Percentiles rank a stretch among this genome's conserved stretches.
Evolutionary conservation across 2,329 filamentous ascomycete species (phyloP).

Genomic region (Neonectria neomacrospora): DNA sequence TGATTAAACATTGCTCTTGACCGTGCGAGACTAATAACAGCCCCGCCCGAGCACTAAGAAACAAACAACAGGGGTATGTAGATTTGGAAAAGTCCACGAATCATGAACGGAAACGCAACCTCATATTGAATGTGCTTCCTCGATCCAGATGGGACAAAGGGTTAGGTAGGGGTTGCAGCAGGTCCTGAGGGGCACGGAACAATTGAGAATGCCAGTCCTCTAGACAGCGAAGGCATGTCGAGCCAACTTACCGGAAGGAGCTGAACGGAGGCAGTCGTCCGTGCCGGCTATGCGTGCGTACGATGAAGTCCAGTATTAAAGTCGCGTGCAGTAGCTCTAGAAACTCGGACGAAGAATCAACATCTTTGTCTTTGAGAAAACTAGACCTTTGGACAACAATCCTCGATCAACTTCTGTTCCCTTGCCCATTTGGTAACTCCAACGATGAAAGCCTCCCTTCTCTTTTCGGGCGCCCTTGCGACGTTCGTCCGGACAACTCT

Average conservation of each 20-base stretch:
- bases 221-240: neutral
- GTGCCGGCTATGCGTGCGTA: neutral
- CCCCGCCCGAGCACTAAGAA: neutral
- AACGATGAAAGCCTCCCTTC: neutral
- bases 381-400: neutral
- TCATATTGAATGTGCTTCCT: neutral
- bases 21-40: neutral
- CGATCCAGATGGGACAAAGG: neutral
- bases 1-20: neutral
- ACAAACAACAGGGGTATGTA: neutral
- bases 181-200: neutral
- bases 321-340: neutral
- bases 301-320: neutral
- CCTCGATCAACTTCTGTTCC: neutral
- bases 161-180: neutral
- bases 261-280: neutral
- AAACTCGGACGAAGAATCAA: neutral
- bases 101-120: neutral
- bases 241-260: neutral
- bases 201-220: neutral
- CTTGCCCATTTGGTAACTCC: neutral
- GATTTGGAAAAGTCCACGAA: conserved; percentile 1
- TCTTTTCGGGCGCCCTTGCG: conserved; percentile 3
- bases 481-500: neutral
- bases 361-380: neutral